A percentile compares a stretch with the other conserved stretches of the same genome.
Evolutionary conservation across 176 grass and related monocot species (phyloP).

Genomic region (Musa itinerans): DNA sequence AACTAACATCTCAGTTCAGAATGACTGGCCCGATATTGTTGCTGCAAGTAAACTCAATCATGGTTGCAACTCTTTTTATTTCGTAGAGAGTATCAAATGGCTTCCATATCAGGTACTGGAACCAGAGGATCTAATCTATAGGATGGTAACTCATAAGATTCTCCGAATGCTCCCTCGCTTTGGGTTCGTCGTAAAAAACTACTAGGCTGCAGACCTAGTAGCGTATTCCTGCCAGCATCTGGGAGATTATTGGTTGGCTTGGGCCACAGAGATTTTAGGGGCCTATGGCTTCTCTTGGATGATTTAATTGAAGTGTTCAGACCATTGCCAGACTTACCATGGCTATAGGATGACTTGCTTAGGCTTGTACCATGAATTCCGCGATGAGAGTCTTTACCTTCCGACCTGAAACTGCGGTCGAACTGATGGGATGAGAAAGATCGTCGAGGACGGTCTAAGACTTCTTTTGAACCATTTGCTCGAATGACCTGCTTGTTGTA

Average conservation of each 20-base stretch:
- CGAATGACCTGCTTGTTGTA: slow-evolving; percentile 75
- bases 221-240: not conserved
- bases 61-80: no score
- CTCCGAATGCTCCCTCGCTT: slow-evolving; percentile 18
- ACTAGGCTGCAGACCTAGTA: not conserved
- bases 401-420: slow-evolving; percentile 8
- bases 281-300: slow-evolving; percentile 12
- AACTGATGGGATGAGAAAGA: slow-evolving; percentile 8
- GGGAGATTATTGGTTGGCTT: slow-evolving; percentile 10
- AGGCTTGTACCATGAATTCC: not conserved
- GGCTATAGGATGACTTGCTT: not conserved
- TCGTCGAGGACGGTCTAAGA: not conserved
- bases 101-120: no score
- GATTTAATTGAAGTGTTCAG: not conserved
- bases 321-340: not conserved
- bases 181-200: slow-evolving; percentile 13
- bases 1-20: no score
- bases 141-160: not conserved
- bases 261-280: no score
- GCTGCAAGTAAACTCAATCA: no score
- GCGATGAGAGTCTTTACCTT: slow-evolving; percentile 5
- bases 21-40: no score
- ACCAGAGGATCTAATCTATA: no score
- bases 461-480: slow-evolving; percentile 66
- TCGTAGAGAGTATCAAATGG: no score